These are phyloP conservation scores for Passalora sequoiae DNA, from an alignment of 2,329 filamentous ascomycete genomes.

Conservation along the genomic window DNA sequence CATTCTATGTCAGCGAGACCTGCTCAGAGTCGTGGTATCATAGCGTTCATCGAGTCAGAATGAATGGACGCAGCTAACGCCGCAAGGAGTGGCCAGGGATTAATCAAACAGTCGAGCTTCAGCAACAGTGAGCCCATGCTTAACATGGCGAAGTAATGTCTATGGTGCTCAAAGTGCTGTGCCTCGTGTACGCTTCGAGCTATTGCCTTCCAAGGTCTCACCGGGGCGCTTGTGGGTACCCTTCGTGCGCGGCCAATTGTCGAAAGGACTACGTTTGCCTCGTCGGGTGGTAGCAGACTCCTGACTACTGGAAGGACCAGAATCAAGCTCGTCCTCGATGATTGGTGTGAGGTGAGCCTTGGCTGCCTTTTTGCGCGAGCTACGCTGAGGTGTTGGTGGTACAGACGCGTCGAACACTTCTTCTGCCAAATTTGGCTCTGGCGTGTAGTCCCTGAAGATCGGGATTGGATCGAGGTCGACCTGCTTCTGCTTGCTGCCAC, in stretches of 20 bases:
- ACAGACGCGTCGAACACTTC: background rate
- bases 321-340: constrained; percentile 26
- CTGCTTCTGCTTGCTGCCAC: constrained; percentile 30
- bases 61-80: constrained; percentile 2
- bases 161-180: background rate
- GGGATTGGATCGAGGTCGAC: constrained; percentile 12
- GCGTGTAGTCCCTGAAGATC: constrained; percentile 29
- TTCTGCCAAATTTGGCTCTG: constrained; percentile 3
- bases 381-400: constrained; percentile 13
- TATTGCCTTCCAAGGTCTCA: constrained; percentile 6
- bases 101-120: background rate
- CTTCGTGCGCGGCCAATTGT: constrained; percentile 64
- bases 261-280: constrained; percentile 55
- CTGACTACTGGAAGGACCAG: constrained; percentile 17
- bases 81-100: background rate
- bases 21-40: background rate
- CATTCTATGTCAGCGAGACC: background rate
- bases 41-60: background rate
- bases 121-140: background rate
- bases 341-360: constrained; percentile 15
- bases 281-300: constrained; percentile 6
- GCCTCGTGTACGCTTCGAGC: constrained; percentile 17
- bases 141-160: background rate
- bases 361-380: constrained; percentile 27
- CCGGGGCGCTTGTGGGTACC: constrained; percentile 20